These are phyloP conservation scores for Cavenderia fasciculata DNA, from an alignment of 78 protist species.

Conservation along the genomic window DNA sequence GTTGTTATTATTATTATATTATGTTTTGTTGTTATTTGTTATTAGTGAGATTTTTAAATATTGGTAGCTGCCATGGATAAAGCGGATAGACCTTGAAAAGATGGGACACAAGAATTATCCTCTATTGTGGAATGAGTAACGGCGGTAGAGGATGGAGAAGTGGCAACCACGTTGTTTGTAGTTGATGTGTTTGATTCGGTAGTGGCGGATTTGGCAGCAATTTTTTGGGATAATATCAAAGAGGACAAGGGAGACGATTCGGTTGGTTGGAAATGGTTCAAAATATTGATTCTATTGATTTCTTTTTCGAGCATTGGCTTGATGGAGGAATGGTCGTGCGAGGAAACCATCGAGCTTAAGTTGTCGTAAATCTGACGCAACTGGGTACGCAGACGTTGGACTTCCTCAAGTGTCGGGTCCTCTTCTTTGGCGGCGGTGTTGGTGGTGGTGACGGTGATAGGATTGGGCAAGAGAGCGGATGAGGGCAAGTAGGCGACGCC, in stretches of 20 bases:
- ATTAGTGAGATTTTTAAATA: too few relatives aligned
- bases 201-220: too few relatives aligned
- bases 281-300: constrained; percentile 43
- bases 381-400: neutral
- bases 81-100: neutral
- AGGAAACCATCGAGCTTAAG: neutral
- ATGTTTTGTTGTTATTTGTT: too few relatives aligned
- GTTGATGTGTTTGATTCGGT: neutral
- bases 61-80: neutral
- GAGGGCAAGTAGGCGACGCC: too few relatives aligned
- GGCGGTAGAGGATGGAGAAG: neutral
- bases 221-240: too few relatives aligned
- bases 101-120: neutral
- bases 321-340: neutral
- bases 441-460: neutral
- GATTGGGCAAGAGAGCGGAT: neutral
- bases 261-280: neutral
- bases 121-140: neutral
- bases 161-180: neutral
- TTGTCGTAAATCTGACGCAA: neutral
- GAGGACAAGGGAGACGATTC: too few relatives aligned
- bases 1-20: too few relatives aligned
- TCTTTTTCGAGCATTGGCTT: constrained; percentile 24
- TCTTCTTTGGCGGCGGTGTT: neutral
- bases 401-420: too few relatives aligned